Percentiles rank a stretch among this genome's conserved stretches.
These are phyloP conservation scores for Trichomonascaceae sp. DNA, from an alignment of 1,139 yeast genomes.

Conservation along the genomic window DNA sequence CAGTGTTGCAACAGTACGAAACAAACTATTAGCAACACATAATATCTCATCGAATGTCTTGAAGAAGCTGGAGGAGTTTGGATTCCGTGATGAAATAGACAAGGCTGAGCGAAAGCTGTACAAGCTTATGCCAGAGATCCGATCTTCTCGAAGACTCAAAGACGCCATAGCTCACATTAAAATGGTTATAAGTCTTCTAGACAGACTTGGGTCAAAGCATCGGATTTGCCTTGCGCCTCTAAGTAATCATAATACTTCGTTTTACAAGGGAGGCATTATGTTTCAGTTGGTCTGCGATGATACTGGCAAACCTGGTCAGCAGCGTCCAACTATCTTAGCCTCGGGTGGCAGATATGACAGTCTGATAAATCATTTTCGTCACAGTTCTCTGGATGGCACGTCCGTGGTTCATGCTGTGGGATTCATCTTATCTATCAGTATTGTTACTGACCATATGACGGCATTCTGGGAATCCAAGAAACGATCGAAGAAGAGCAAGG, in stretches of 20 bases:
- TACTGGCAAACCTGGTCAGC: constrained; percentile 15
- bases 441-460: constrained; percentile 44
- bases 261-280: constrained; percentile 77
- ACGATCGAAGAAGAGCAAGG: constrained; percentile 4
- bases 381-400: constrained; percentile 39
- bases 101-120: constrained; percentile 56
- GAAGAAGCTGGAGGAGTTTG: constrained; percentile 74
- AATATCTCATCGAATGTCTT: constrained; percentile 75
- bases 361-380: constrained; percentile 57
- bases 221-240: constrained; percentile 58
- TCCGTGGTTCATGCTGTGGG: constrained; percentile 68
- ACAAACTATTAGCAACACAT: constrained; percentile 60
- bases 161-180: constrained; percentile 54
- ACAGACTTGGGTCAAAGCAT: constrained; percentile 52
- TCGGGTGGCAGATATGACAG: constrained; percentile 92
- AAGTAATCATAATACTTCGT: constrained; percentile 72
- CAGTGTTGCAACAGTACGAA: constrained; percentile 57
- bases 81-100: constrained; percentile 63
- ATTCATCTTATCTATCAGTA: constrained; percentile 67
- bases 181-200: constrained; percentile 49
- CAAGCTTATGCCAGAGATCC: constrained; percentile 71
- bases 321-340: constrained; percentile 45
- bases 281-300: constrained; percentile 74
- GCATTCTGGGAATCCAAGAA: constrained; percentile 29
- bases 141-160: constrained; percentile 55